Percentiles rank a stretch among this genome's conserved stretches.
phyloP scores from a whole-genome alignment of 2,329 filamentous ascomycete genomes.

The Tympanopsis confertula region DNA sequence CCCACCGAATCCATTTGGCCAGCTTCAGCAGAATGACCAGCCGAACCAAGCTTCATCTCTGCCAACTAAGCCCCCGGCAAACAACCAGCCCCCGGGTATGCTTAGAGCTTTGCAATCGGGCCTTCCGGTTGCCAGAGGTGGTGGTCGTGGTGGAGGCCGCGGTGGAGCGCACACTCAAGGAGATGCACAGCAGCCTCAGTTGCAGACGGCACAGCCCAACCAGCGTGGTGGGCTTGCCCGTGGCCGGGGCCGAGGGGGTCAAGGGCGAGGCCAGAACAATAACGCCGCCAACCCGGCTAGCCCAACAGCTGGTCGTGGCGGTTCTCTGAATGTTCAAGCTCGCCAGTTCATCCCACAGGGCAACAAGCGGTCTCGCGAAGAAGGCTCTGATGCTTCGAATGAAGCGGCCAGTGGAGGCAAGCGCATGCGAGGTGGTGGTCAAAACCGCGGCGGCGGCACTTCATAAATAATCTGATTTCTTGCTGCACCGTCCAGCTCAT shows the following conservation, averaged over 20 bases:
- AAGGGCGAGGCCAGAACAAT: constrained; percentile 22
- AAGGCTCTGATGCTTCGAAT: constrained; percentile 25
- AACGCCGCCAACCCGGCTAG: constrained; percentile 23
- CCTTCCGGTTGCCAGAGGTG: constrained; percentile 27
- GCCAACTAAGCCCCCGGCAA: constrained; percentile 15
- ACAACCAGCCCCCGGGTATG: constrained; percentile 19
- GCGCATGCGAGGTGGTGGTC: constrained; percentile 19
- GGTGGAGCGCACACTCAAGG: constrained; percentile 10
- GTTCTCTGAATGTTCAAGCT: constrained; percentile 33
- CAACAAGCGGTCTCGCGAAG: constrained; percentile 42
- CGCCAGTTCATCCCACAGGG: constrained; percentile 43
- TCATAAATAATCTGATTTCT: no score
- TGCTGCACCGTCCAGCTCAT: no score
- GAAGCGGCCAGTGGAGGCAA: constrained; percentile 23
- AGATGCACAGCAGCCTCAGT: constrained; percentile 10
- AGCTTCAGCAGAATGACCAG: neutral
- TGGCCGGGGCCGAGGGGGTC: constrained; percentile 19
- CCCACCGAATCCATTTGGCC: neutral
- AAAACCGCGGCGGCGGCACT: neutral
- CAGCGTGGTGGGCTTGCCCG: constrained; percentile 20
- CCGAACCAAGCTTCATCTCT: constrained; percentile 9
- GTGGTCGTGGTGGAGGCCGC: constrained; percentile 24
- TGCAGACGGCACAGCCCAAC: constrained; percentile 12
- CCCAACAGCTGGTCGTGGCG: constrained; percentile 11
- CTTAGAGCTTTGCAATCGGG: constrained; percentile 27